Conservation (phyloP, 2,329 filamentous ascomycete species). For the Fusarium subtropicale region DNA sequence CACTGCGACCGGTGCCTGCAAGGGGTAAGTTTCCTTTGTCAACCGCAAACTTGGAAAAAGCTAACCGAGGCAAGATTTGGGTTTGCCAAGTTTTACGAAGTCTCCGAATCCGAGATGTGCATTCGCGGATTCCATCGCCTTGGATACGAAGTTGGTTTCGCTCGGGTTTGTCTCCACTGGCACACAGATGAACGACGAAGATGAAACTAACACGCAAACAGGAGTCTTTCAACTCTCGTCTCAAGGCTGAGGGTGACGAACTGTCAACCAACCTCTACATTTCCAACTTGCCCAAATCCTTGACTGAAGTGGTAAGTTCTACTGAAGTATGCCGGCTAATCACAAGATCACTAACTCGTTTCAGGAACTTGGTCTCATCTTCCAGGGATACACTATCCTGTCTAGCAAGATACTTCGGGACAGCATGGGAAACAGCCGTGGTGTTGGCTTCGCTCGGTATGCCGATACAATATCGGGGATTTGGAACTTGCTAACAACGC, state of each 20-base stretch:
- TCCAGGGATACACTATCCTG: slow-evolving; percentile 82
- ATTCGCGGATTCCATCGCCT: slow-evolving; percentile 95
- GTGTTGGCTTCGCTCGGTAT: slow-evolving; percentile 96
- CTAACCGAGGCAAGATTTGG: slow-evolving; percentile 75
- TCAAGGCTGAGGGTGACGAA: slow-evolving; percentile 94
- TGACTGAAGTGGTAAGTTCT: slow-evolving; percentile 84
- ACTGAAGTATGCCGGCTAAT: background rate
- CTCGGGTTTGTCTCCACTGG: slow-evolving; percentile 70
- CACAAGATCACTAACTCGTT: slow-evolving; percentile 20
- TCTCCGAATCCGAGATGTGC: slow-evolving; percentile 90
- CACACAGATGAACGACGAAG: background rate
- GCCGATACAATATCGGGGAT: slow-evolving; percentile 42
- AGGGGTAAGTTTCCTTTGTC: slow-evolving; percentile 75
- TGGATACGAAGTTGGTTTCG: slow-evolving; percentile 97
- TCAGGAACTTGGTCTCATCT: slow-evolving; percentile 81
- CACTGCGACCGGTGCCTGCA: slow-evolving; percentile 90
- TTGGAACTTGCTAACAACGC: slow-evolving; percentile 4
- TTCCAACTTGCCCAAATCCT: slow-evolving; percentile 91
- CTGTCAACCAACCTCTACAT: slow-evolving; percentile 96
- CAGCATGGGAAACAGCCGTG: slow-evolving; percentile 89
- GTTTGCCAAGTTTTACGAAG: slow-evolving; percentile 94
- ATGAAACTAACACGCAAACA: slow-evolving; percentile 51
- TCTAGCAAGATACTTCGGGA: slow-evolving; percentile 97
- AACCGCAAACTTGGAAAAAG: background rate
- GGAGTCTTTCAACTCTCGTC: slow-evolving; percentile 98